Evolutionary conservation across 768 basidiomycete species (phyloP), one percentile per base, ranked within the genome.

Genomic region (Boletus huronensis): DNA sequence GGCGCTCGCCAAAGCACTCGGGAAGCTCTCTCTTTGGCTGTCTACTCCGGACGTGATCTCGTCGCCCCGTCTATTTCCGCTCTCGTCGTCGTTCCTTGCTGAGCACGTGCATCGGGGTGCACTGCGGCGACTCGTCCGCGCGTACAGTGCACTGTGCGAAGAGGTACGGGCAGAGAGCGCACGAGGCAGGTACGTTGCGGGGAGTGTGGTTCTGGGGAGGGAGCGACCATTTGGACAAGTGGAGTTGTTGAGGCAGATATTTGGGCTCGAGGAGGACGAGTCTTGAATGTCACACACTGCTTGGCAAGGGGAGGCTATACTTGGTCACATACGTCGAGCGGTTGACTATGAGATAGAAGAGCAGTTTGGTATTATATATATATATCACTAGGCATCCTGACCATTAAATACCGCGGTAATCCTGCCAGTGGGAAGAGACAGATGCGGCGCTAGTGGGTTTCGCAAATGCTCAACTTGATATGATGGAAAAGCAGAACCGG

Each of bases 191-290:
- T 99, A 98, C 64, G 94, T 98, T 72, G 95, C 94, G n/a, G 90
- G 85, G 16, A 79, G 84, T 55, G 94, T 93, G 21, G 68, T 96
- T 53, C 71, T 96, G 36, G 88, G 93, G 14, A 84, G 87, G 57
- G 87, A 90, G 72, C 71, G 90, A 69, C 90, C 90, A 19, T 93
- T 92, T 73, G 91, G 90, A 48, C 86, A 88, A 65, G 79, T 84
- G 28, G 79, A 81, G 64, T 69, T 88, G 60, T 68, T 93, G 59
- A 82, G 81, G 77, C 88, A 91, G 71, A 87, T 93, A 35, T 85
- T 88, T 65, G 90, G 90, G 29, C 69, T 91, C 19, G 79, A 85
- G 58, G 81, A 80, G 50, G 70, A 66, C 19, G 64, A 26, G 2
- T 25, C 23, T 25, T 25, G 23, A 25, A n/a, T n/a, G n/a, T n/a